Percentiles rank a stretch among this genome's conserved stretches.
phyloP scores from a whole-genome alignment of 1,284 basidiomycete species.

The Erythrobasidium hasegawianum region DNA sequence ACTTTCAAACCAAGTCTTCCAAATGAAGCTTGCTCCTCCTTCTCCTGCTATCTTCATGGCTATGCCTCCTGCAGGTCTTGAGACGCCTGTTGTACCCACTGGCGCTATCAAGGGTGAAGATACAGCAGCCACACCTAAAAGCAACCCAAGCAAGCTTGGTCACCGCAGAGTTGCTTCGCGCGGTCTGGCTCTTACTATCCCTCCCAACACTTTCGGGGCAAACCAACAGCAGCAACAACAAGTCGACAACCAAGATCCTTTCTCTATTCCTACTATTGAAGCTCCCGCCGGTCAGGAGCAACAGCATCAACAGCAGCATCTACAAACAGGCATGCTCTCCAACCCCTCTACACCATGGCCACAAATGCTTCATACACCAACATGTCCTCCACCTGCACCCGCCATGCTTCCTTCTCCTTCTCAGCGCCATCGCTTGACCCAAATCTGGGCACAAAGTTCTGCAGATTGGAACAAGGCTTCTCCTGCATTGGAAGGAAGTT shows the following conservation, averaged over 20 bases:
- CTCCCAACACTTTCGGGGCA: conserved; percentile 21
- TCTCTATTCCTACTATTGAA: conserved; percentile 3
- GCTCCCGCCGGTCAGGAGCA: conserved; percentile 1
- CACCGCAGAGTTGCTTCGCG: conserved; percentile 25
- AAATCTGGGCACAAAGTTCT: conserved; percentile 25
- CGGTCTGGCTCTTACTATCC: conserved; percentile 25
- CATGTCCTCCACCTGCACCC: conserved; percentile 26
- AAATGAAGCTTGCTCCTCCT: conserved; percentile 47
- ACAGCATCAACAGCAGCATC: too few relatives aligned
- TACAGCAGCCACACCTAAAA: conserved; percentile 23
- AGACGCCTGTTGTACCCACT: conserved; percentile 50
- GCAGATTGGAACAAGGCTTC: conserved; percentile 35
- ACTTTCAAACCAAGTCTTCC: conserved; percentile 51
- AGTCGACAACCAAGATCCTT: conserved; percentile 9
- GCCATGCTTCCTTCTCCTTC: conserved; percentile 16
- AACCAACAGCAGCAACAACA: too few relatives aligned
- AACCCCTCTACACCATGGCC: conserved; percentile 32
- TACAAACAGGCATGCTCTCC: background rate
- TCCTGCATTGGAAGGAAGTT: conserved; percentile 29
- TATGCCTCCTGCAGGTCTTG: conserved; percentile 42
- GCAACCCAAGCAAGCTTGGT: conserved; percentile 29
- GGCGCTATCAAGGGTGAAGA: conserved; percentile 36
- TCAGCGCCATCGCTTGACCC: conserved; percentile 15
- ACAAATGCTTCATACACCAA: conserved; percentile 32
- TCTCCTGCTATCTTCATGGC: background rate